These are phyloP conservation scores for Coprinopsis marcescibilis DNA, from an alignment of 768 basidiomycete genomes.

Conservation along the genomic window DNA sequence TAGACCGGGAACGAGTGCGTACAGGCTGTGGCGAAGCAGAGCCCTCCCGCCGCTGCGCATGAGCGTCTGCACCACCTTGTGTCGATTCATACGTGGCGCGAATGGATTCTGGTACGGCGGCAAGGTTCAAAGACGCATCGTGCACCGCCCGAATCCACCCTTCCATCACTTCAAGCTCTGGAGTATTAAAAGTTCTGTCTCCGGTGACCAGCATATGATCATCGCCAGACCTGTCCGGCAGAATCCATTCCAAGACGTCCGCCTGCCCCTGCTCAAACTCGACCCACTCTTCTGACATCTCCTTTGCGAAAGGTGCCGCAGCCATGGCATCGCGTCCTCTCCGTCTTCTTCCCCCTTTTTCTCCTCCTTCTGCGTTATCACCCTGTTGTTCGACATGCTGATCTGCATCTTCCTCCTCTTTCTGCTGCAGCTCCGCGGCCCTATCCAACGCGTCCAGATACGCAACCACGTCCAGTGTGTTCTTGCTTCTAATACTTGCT, in stretches of 20 bases:
- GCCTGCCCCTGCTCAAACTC: constrained; percentile 29
- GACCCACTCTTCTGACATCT: constrained; percentile 31
- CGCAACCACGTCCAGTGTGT: constrained; percentile 56
- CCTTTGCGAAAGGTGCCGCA: constrained; percentile 23
- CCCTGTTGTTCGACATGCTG: constrained; percentile 41
- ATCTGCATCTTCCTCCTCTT: constrained; percentile 22
- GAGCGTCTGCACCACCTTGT: background rate
- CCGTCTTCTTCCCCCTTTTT: constrained; percentile 22
- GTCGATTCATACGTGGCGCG: background rate
- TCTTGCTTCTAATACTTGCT: constrained; percentile 58
- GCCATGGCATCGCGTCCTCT: background rate
- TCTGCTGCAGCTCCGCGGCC: constrained; percentile 19
- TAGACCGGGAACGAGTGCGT: too few species aligned
- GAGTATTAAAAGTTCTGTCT: background rate
- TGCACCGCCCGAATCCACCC: background rate
- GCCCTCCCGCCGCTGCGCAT: background rate
- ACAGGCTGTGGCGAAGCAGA: background rate
- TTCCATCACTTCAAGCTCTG: constrained; percentile 2
- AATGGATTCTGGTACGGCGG: background rate
- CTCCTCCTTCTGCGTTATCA: constrained; percentile 25
- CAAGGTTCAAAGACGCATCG: background rate
- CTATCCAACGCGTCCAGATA: constrained; percentile 55
- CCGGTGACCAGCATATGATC: background rate
- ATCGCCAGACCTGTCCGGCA: too few species aligned
- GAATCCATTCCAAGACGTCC: too few species aligned